Evolutionary conservation across 371 early-diverging fungal genomes (phyloP).

Genomic region (Mortierella sp.): DNA sequence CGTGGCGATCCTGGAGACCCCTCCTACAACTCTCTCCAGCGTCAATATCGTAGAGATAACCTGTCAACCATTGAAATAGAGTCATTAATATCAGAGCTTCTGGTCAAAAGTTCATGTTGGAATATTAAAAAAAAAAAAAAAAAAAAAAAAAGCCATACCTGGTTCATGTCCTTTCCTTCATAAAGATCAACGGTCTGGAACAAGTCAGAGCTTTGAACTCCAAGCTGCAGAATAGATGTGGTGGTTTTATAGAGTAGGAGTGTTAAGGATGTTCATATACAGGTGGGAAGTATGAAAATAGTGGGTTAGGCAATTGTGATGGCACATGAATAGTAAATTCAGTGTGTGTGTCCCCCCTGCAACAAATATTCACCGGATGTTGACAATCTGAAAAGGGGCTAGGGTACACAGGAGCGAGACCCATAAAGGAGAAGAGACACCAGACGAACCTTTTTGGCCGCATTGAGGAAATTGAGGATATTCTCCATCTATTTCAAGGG

Average conservation of each 20-base stretch:
- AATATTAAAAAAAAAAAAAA: conserved; percentile 10
- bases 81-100: neutral
- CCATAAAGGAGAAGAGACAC: too few species aligned
- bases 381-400: neutral
- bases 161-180: conserved; percentile 87
- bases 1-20: conserved; percentile 22
- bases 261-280: too few species aligned
- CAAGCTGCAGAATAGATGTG: conserved; percentile 58
- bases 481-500: conserved; percentile 79
- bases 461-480: conserved; percentile 61
- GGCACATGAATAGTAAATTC: neutral
- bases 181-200: conserved; percentile 94
- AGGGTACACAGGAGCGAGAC: neutral
- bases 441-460: conserved; percentile 50
- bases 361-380: too few species aligned
- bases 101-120: conserved; percentile 28
- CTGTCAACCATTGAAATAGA: conserved; percentile 18
- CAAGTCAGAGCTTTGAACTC: conserved; percentile 78
- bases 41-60: conserved; percentile 64
- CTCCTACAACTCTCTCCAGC: conserved; percentile 53
- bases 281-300: too few species aligned
- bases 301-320: neutral
- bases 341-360: neutral
- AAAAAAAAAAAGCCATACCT: conserved; percentile 62
- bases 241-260: neutral